phyloP scores from a whole-genome alignment of 306 rosid species.

The Coriaria nepalensis region DNA sequence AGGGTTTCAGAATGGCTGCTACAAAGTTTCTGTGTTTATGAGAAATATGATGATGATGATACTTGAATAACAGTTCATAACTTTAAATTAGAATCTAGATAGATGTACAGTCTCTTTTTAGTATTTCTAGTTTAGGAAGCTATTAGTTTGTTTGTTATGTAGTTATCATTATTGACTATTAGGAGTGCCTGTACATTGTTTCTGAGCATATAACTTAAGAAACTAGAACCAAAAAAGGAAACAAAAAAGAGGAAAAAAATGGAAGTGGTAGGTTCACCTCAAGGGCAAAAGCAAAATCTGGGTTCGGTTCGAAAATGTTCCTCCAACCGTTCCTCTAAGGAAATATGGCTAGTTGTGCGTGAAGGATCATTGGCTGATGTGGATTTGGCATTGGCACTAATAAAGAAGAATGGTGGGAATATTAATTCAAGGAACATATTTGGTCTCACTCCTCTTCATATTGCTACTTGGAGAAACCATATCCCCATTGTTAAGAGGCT shows the following conservation, averaged over 20 bases:
- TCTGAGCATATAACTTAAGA: constrained; percentile 1
- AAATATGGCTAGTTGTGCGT: constrained; percentile 57
- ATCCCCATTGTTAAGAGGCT: constrained; percentile 78
- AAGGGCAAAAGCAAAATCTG: constrained; percentile 43
- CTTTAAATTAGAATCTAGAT: constrained; percentile 6
- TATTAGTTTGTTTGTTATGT: too few relatives aligned
- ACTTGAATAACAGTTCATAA: constrained; percentile 13
- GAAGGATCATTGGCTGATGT: constrained; percentile 69
- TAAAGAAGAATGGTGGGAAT: constrained; percentile 74
- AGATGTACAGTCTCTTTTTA: constrained; percentile 8
- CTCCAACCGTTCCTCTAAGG: constrained; percentile 30
- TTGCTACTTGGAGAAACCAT: constrained; percentile 92
- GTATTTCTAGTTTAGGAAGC: background rate
- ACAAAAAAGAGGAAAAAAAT: constrained; percentile 17
- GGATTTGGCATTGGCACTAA: constrained; percentile 45
- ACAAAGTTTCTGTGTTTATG: too few relatives aligned
- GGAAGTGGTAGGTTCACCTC: constrained; percentile 42
- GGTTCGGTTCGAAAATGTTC: constrained; percentile 29
- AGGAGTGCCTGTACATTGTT: too few relatives aligned
- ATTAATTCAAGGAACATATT: constrained; percentile 55
- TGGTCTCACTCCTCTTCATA: constrained; percentile 85
- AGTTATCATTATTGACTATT: too few relatives aligned
- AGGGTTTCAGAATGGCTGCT: too few relatives aligned
- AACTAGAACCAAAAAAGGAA: constrained; percentile 6
- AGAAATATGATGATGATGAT: too few relatives aligned